phyloP scores from a whole-genome alignment of 75 land plant species.

The Selaginella moellendorffii region DNA sequence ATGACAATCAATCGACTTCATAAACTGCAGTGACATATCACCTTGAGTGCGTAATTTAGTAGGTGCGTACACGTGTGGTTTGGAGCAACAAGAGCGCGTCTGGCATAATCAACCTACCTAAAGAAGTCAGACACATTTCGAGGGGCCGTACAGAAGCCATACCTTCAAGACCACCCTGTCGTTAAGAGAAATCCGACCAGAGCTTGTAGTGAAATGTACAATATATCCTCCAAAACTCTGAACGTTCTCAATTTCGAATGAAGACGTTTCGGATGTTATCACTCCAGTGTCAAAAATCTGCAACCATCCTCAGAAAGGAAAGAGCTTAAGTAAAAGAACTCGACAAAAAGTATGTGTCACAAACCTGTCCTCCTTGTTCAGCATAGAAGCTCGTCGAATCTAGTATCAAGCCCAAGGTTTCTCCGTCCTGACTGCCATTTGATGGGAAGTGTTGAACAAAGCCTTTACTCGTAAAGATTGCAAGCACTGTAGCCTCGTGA shows the following conservation, averaged over 20 bases:
- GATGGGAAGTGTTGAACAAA: conserved; percentile 35
- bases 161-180: conserved; percentile 69
- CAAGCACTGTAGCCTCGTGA: conserved; percentile 53
- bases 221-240: conserved; percentile 86
- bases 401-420: conserved; percentile 62
- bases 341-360: not conserved
- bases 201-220: conserved; percentile 39
- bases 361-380: conserved; percentile 99
- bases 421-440: conserved; percentile 9
- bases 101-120: conserved; percentile 65
- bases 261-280: conserved; percentile 35
- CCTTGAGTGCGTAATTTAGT: conserved; percentile 89
- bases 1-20: not conserved
- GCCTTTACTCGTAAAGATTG: conserved; percentile 55
- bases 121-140: not conserved
- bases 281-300: conserved; percentile 86
- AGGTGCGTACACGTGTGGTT: conserved; percentile 97
- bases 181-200: conserved; percentile 41
- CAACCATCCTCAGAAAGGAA: conserved; percentile 9
- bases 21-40: no score
- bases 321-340: no score
- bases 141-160: no score
- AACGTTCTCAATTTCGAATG: conserved; percentile 64
- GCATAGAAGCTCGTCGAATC: conserved; percentile 88
- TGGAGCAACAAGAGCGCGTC: conserved; percentile 73